These are phyloP conservation scores for Magnaporthiopsis incrustans DNA, from an alignment of 2,329 filamentous ascomycete species.

Conservation along the genomic window DNA sequence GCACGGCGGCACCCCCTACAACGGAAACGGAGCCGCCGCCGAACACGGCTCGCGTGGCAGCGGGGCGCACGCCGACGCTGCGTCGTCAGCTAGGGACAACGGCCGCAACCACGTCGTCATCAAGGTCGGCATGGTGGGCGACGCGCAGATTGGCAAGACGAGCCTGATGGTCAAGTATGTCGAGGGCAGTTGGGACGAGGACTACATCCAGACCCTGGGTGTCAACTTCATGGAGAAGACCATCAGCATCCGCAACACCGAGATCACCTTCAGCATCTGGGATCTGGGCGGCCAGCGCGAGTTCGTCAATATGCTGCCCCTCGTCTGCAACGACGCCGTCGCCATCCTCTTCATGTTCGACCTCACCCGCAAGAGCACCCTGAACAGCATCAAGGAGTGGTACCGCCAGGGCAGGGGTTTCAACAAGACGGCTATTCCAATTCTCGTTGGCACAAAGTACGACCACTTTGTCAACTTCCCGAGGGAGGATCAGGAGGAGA, in stretches of 20 bases:
- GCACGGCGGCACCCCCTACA: constrained; percentile 29
- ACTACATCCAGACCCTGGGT: constrained; percentile 97
- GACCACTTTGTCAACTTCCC: constrained; percentile 99
- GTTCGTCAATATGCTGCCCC: constrained; percentile 98
- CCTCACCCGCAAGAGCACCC: constrained; percentile 90
- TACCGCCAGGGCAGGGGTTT: constrained; percentile 95
- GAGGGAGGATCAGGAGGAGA: constrained; percentile 94
- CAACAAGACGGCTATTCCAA: constrained; percentile 99
- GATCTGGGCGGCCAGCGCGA: constrained; percentile 95
- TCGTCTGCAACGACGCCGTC: constrained; percentile 99
- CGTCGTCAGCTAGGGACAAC: constrained; percentile 25
- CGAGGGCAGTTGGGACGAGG: constrained; percentile 98
- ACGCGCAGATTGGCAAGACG: constrained; percentile 98
- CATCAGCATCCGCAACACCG: constrained; percentile 96
- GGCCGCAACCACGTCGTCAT: constrained; percentile 77
- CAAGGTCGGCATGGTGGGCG: constrained; percentile 98
- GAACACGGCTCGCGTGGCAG: constrained; percentile 37
- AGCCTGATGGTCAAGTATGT: constrained; percentile 99
- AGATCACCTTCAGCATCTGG: constrained; percentile 99
- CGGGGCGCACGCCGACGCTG: constrained; percentile 27
- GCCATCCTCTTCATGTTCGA: constrained; percentile 99
- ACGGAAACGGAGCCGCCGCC: constrained; percentile 26
- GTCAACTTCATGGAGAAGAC: constrained; percentile 99
- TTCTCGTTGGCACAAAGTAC: constrained; percentile 95
- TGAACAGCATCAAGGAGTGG: constrained; percentile 99